phyloP scores from a whole-genome alignment of 768 basidiomycete species.

The Suillus discolor region DNA sequence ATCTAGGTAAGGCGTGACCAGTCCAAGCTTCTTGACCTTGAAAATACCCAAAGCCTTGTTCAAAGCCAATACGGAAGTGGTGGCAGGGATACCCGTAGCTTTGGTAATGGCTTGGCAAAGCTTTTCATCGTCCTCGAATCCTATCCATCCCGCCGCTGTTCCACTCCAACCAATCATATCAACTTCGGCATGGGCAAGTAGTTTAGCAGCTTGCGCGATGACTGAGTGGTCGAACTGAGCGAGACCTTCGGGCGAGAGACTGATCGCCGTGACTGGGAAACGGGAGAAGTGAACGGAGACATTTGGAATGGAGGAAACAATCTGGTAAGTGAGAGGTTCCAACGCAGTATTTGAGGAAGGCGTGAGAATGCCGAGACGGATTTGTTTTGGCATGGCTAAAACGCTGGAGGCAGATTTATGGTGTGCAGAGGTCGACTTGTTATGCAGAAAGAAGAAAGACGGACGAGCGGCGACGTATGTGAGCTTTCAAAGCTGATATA shows the following conservation, averaged over 20 bases:
- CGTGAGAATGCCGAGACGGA: constrained; percentile 4
- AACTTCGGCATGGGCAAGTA: constrained; percentile 2
- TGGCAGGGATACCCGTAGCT: neutral
- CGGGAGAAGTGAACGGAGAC: constrained; percentile 4
- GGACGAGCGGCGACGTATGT: neutral
- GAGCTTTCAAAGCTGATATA: neutral
- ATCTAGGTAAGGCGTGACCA: constrained; percentile 2
- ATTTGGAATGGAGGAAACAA: neutral
- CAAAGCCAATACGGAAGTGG: constrained; percentile 4
- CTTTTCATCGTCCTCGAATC: neutral
- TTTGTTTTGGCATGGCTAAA: neutral
- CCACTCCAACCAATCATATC: constrained; percentile 6
- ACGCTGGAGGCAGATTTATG: neutral
- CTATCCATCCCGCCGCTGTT: constrained; percentile 5
- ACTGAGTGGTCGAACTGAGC: constrained; percentile 2
- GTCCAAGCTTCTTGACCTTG: constrained; percentile 4
- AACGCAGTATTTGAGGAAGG: constrained; percentile 2
- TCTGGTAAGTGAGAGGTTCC: constrained; percentile 5
- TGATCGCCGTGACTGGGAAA: neutral
- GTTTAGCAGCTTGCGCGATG: neutral
- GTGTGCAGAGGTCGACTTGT: neutral
- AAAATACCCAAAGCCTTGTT: constrained; percentile 2
- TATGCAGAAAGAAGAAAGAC: neutral
- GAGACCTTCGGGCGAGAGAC: neutral
- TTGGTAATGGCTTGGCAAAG: neutral